Evolutionary conservation across 2,329 filamentous ascomycete species (phyloP), one percentile per base, ranked within the genome.

Genomic region (Fusarium denticulatum): DNA sequence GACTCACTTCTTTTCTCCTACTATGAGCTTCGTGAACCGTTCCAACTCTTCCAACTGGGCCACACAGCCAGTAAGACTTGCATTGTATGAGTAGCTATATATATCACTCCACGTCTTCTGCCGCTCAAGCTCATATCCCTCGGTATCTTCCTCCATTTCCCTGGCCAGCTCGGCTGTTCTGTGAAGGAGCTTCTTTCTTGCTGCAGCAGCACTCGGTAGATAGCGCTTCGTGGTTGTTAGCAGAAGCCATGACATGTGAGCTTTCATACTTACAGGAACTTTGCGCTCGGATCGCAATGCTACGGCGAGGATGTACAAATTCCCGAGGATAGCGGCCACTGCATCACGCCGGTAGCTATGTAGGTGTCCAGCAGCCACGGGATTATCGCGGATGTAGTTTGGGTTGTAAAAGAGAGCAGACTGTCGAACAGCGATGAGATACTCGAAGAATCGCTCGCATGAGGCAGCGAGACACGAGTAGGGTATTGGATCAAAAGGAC

Each of bases 401-500:
- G 88, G 86, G 64, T 89, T 86, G 76, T 90, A 90, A 75, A 88
- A 88, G 22, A 90, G 79, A 4, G 87, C 87, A 6, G 88, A 87
- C 75, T 90, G 88, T 12, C 89, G 86, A 9, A 90, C 85, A 24
- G 87, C 84, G 32, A 90, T 86, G 63, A 90, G 83, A 68, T 89
- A 86, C 70, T 90, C 88, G 71, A 90, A 89, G 81, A 90, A 90
- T 8, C 84, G 83, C 77, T 90, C 88, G 61, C 86, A 89, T 12
- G 85, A 83, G 69, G 87, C 85, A 53, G 89, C 87, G 11, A 90
- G 84, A 20, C 85, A 88, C 6, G 85, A 86, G 77, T 90, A 90
- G 0, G 88, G 88, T 3, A 87, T 79, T 3, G 88, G 86, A 62
- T 90, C 84, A 71, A 90, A 90, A 3, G 87, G 87, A 4, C 84